Base-by-base conservation (phyloP, 2,329 filamentous ascomycete genomes). In the Epichloe elymi region DNA sequence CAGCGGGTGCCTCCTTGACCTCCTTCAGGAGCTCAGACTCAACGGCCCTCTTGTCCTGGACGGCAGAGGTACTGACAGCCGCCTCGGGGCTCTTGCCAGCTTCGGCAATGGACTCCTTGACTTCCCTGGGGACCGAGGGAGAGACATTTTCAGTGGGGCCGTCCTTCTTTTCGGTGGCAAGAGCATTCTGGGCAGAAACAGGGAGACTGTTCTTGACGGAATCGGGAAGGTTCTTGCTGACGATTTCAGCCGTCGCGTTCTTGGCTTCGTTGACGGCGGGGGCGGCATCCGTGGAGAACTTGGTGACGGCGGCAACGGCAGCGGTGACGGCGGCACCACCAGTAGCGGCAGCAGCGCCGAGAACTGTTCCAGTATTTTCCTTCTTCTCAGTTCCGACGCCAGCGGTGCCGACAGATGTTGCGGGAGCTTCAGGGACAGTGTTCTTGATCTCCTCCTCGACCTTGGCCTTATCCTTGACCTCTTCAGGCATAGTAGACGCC, bases 1-100 rank as follows among this genome's bases (percentile, higher is more conserved):
- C 57, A 12, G 64, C 61, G 57, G 70, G 60, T 49, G 63, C 62
- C 49, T 67, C 63, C 64, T 76, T 73, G 54, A 82, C 74, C 65
- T 85, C 78, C 56, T 79, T 74, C 46, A 89, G 71, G 8, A 94
- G 73, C 69, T 95, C 85, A 26, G 78, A 67, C 70, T 94, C 88
- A 5, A 89, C 74, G 10, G 73, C 75, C 64, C 79, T 80, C 78
- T 93, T 93, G 59, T 90, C 86, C 55, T 77, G 70, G 6, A 93
- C 85, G 17, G 82, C 85, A 51, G 75, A 74, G 2, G 79, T 71
- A 65, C 82, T 84, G 51, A 78, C 76, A 37, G 85, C 79, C 36
- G 87, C 87, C 67, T 93, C 88, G 8, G 86, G 83, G 54, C 71
- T 73, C 60, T 74, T 65, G 50, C 79, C 76, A 20, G 85, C 76